Evolutionary conservation across 139 green algal species (phyloP).

Genomic region (Mychonastes homosphaera): DNA sequence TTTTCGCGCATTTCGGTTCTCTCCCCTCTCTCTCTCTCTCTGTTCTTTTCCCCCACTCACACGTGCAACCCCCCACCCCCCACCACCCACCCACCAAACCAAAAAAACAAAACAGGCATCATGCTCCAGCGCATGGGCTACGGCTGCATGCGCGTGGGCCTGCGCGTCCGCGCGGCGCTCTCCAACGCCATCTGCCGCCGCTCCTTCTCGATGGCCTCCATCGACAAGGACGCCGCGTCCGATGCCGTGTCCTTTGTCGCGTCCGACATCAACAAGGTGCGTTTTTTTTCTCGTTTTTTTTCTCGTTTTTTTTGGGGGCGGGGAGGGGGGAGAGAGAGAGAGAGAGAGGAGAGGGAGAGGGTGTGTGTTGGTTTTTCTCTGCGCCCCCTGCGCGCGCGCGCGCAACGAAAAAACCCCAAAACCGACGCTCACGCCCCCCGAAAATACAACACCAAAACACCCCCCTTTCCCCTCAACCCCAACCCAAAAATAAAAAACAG

Average conservation of each 20-base stretch:
- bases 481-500: not conserved
- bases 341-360: no score
- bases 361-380: not conserved
- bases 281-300: no score
- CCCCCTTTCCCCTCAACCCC: not conserved
- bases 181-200: conserved; percentile 43
- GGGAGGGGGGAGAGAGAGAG: not conserved
- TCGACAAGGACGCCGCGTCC: conserved; percentile 36
- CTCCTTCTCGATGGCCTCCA: conserved; percentile 39
- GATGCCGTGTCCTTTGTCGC: conserved; percentile 43
- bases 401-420: not conserved
- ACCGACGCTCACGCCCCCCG: not conserved
- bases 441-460: not conserved
- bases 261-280: conserved; percentile 40
- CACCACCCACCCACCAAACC: no score
- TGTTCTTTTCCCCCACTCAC: no score
- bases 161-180: conserved; percentile 39
- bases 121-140: conserved; percentile 53
- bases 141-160: conserved; percentile 34
- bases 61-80: no score
- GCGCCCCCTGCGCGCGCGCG: not conserved
- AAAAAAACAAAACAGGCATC: no score
- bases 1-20: no score
- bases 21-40: no score
- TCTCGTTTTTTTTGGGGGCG: no score